Conservation (phyloP, 371 early-diverging fungal species). For the Mortierella sp. region DNA sequence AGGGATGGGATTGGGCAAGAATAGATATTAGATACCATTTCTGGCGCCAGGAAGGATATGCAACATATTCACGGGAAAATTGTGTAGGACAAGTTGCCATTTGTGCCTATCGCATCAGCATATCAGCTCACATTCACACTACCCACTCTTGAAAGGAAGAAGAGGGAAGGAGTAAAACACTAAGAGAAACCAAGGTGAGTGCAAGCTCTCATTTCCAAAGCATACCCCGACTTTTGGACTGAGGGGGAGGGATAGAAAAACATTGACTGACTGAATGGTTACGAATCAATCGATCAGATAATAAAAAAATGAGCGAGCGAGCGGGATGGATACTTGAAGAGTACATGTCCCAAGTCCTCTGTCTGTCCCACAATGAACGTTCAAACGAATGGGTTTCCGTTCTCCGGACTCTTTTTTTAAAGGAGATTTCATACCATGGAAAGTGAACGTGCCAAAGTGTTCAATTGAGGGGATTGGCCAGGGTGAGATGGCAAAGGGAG, state of each 20-base stretch:
- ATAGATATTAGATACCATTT: neutral
- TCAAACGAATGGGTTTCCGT: neutral
- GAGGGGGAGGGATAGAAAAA: neutral
- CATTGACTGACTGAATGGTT: neutral
- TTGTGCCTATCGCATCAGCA: neutral
- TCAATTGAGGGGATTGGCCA: neutral
- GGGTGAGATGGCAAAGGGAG: neutral
- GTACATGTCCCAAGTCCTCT: neutral
- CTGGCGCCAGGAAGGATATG: neutral
- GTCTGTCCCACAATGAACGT: neutral
- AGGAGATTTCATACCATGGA: neutral
- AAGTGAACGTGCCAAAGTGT: neutral
- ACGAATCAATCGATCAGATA: slow-evolving; percentile 14
- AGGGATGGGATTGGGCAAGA: neutral
- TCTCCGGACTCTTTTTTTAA: slow-evolving; percentile 17
- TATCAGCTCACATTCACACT: neutral
- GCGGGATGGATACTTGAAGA: neutral
- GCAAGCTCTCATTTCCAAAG: slow-evolving; percentile 5
- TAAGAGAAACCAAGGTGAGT: neutral
- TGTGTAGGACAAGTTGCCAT: neutral
- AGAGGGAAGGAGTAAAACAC: neutral
- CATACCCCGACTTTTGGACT: slow-evolving; percentile 7
- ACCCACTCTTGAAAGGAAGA: neutral
- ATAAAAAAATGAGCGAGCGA: neutral
- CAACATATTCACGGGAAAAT: neutral